Percentiles rank a stretch among this genome's conserved stretches.
Conservation (phyloP, 805 yeast genomes). For the Saccharomycopsis fodiens region DNA sequence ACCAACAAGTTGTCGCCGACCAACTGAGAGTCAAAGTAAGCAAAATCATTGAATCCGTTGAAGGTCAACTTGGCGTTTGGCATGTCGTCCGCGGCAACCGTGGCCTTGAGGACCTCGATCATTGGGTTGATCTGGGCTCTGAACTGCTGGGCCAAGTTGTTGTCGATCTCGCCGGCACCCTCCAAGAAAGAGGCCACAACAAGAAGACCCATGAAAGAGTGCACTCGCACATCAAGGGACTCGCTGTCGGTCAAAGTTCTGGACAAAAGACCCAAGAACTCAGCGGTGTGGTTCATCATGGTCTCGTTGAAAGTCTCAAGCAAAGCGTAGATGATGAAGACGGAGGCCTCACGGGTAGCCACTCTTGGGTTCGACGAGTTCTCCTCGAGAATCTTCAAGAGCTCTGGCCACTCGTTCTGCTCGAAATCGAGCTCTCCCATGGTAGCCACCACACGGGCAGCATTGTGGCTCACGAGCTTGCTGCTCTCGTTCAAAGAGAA, state of each 20-base stretch:
- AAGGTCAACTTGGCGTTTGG: conserved; percentile 69
- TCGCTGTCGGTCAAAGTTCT: conserved; percentile 49
- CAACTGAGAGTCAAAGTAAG: conserved; percentile 67
- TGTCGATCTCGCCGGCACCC: conserved; percentile 40
- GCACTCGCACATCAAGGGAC: conserved; percentile 69
- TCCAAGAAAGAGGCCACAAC: conserved; percentile 60
- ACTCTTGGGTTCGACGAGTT: conserved; percentile 48
- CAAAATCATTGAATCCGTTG: conserved; percentile 75
- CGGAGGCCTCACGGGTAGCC: conserved; percentile 71
- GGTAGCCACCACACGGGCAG: conserved; percentile 82
- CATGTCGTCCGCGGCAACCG: conserved; percentile 61
- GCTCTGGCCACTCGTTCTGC: conserved; percentile 60
- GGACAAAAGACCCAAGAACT: conserved; percentile 65
- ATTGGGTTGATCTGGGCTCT: conserved; percentile 65
- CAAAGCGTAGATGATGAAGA: conserved; percentile 68
- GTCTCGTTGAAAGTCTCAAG: conserved; percentile 61
- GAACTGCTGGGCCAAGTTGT: conserved; percentile 45
- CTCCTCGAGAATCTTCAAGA: conserved; percentile 62
- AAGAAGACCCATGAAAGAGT: conserved; percentile 73
- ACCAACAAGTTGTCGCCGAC: conserved; percentile 67
- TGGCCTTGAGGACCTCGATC: conserved; percentile 73
- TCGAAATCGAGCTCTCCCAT: conserved; percentile 74
- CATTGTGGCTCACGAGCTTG: conserved; percentile 71
- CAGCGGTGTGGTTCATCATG: conserved; percentile 49
- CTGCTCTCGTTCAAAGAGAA: conserved; percentile 61